Base-by-base conservation (phyloP, 2,329 filamentous ascomycete species). In the Fusarium xylarioides region DNA sequence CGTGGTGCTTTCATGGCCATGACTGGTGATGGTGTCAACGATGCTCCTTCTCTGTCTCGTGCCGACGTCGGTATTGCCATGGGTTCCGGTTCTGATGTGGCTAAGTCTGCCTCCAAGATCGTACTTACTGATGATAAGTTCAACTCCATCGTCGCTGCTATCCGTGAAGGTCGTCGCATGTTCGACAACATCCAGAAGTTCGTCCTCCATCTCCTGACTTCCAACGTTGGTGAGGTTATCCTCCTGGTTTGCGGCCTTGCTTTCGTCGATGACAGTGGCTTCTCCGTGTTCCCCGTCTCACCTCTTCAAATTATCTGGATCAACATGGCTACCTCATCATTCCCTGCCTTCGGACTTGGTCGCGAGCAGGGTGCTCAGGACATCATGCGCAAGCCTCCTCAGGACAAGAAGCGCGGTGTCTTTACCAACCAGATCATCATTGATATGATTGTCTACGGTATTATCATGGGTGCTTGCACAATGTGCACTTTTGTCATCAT, bases 171-270 rank as follows among this genome's bases (percentile, higher is more conserved):
- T 21, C 89, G 94, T 19, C 89, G 93, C 75, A 94, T 95, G 86
- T 95, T 95, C 79, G 93, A 95, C 81, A 96, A 96, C 78, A 95
- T 96, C 72, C 93, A 96, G 78, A 95, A 95, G 77, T 96, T 96
- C 78, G 91, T 96, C 49, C 86, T 96, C 46, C 93, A 95, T 80
- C 83, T 96, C 42, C 87, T 97, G 38, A 90, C 91, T 2, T 91
- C 94, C 80, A 97, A 97, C 79, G 92, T 97, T 47, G 94, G 93
- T 38, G 92, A 97, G 79, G 95, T 95, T 12, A 91, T 93, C 70
- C 91, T 94, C 2, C 86, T 97, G 21, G 90, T 97, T 32, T 91
- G 94, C 43, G 95, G 95, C 59, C 89, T 97, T 8, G 92, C 87
- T 0, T 97, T 97, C 84, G 92, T 94, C 77, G 95, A 97, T 78